Conservation (phyloP, 2,329 filamentous ascomycete species). For the Colletotrichum sp. region DNA sequence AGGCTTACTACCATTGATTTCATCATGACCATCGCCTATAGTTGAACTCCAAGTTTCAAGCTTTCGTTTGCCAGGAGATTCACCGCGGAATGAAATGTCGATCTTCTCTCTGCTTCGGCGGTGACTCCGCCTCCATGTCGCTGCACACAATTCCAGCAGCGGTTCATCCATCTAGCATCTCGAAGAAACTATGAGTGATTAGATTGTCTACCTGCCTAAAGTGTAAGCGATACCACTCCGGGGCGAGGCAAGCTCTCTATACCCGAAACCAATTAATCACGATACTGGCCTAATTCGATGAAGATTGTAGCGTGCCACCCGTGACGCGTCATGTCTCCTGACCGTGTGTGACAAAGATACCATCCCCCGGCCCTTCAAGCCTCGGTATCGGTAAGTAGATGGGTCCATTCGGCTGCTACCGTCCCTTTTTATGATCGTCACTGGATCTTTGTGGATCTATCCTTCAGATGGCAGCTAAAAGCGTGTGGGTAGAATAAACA, state of each 20-base stretch:
- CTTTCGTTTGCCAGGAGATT: neutral
- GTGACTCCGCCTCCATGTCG: neutral
- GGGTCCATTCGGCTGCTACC: neutral
- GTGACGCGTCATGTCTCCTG: neutral
- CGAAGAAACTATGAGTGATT: neutral
- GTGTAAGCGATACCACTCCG: accelerated
- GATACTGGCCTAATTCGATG: neutral
- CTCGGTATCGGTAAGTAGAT: neutral
- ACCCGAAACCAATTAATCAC: neutral
- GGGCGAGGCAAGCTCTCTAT: neutral
- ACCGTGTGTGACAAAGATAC: neutral
- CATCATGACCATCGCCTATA: neutral
- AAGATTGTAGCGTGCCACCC: neutral
- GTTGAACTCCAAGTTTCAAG: neutral
- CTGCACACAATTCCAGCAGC: neutral
- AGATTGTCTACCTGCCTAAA: neutral
- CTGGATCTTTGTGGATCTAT: neutral
- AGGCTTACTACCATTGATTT: neutral
- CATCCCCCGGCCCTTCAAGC: neutral
- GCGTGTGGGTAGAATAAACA: neutral
- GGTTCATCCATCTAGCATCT: neutral
- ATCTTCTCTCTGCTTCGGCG: neutral
- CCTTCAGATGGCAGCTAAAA: neutral
- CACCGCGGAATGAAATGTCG: neutral
- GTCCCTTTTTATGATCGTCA: neutral